Conservation (phyloP, 2,329 filamentous ascomycete genomes). For the Fusarium robinianum region DNA sequence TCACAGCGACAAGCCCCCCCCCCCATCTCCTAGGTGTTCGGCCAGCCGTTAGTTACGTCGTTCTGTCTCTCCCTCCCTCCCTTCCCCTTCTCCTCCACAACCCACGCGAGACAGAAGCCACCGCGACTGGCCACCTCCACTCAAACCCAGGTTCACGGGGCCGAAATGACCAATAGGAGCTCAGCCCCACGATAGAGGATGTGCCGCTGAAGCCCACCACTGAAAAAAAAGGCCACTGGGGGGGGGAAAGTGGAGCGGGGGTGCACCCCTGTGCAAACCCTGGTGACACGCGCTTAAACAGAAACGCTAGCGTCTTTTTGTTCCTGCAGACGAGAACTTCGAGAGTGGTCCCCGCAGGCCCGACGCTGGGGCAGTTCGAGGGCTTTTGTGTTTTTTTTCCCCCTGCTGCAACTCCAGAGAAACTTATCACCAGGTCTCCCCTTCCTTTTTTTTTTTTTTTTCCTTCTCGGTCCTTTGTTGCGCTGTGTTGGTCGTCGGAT, state of each 20-base stretch:
- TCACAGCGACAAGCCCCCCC: slow-evolving; percentile 14
- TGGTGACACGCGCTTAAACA: slow-evolving; percentile 32
- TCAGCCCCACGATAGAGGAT: neutral
- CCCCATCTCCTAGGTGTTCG: slow-evolving; percentile 18
- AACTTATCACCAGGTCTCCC: no score
- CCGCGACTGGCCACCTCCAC: slow-evolving; percentile 18
- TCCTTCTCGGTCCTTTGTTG: no score
- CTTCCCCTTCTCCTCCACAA: slow-evolving; percentile 13
- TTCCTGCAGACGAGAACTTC: slow-evolving; percentile 41
- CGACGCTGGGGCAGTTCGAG: no score
- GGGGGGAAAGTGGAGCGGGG: slow-evolving; percentile 5
- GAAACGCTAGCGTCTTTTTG: slow-evolving; percentile 42
- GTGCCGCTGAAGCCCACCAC: neutral
- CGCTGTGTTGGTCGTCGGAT: no score
- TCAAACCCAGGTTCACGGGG: slow-evolving; percentile 15
- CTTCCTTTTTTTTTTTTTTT: no score
- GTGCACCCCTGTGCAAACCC: no score
- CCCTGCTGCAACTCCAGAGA: no score
- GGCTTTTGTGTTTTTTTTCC: no score
- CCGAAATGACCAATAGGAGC: slow-evolving; percentile 22
- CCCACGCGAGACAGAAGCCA: neutral
- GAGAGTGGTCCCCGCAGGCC: slow-evolving; percentile 19
- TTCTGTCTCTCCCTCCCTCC: slow-evolving; percentile 7
- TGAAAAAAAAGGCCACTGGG: slow-evolving; percentile 8
- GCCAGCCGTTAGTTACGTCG: slow-evolving; percentile 12